Evolutionary conservation across 306 rosid genomes (phyloP).

Genomic region (Rosa rugosa): DNA sequence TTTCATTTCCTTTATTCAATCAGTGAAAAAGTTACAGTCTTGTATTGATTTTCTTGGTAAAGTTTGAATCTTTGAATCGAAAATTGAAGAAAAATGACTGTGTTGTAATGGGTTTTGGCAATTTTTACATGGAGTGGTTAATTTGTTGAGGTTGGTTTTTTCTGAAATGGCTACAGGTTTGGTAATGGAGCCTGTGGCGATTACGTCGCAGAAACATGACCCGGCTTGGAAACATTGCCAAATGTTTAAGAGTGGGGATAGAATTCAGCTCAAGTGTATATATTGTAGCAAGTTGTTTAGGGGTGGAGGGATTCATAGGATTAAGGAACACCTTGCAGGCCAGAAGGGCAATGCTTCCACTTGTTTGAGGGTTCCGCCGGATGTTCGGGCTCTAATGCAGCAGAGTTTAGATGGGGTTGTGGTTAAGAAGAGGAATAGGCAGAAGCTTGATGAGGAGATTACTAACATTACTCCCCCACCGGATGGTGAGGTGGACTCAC

Average conservation of each 20-base stretch:
- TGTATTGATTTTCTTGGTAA: background rate
- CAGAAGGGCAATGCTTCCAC: conserved; percentile 90
- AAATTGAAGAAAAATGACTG: conserved; percentile 5
- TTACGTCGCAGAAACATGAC: conserved; percentile 86
- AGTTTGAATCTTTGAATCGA: background rate
- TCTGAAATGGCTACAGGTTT: conserved; percentile 52
- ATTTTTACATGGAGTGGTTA: background rate
- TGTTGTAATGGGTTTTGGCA: conserved; percentile 18
- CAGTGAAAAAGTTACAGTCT: background rate
- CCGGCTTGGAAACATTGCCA: conserved; percentile 94
- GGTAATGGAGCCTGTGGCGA: conserved; percentile 51
- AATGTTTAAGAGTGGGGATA: conserved; percentile 86
- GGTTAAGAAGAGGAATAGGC: conserved; percentile 79
- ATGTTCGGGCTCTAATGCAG: conserved; percentile 71
- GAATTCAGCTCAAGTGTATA: conserved; percentile 73
- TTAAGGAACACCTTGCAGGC: conserved; percentile 92
- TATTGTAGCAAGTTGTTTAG: conserved; percentile 83
- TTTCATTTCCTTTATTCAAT: background rate
- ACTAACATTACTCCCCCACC: conserved; percentile 46
- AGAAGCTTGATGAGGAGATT: conserved; percentile 78
- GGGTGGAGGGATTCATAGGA: conserved; percentile 99
- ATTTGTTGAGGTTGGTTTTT: conserved; percentile 6
- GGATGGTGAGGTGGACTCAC: conserved; percentile 33
- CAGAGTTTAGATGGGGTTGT: conserved; percentile 81
- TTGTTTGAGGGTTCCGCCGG: conserved; percentile 68